Percentiles rank a stretch among this genome's conserved stretches.
These are phyloP conservation scores for Striga asiatica DNA, from an alignment of 257 asterid genomes.

Conservation along the genomic window DNA sequence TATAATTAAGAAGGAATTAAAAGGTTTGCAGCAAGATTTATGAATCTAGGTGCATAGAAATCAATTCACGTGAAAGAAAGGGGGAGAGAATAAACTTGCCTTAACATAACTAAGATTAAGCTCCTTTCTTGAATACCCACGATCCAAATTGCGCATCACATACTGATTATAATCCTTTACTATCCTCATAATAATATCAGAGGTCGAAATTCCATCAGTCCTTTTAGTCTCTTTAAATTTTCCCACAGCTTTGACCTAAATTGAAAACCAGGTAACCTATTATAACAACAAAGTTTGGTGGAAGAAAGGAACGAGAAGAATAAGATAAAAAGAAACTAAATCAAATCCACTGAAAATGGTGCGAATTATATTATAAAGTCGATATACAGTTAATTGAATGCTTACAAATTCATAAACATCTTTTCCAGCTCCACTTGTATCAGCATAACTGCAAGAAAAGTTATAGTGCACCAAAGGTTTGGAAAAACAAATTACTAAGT, in stretches of 20 bases:
- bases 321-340: not conserved
- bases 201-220: slow-evolving; percentile 69
- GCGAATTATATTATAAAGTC: no score
- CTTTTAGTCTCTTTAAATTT: slow-evolving; percentile 63
- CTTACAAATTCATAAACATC: slow-evolving; percentile 76
- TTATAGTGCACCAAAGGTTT: not conserved
- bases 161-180: slow-evolving; percentile 71
- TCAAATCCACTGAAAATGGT: no score
- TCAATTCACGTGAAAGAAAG: slow-evolving; percentile 8
- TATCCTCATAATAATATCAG: slow-evolving; percentile 69
- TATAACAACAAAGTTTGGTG: no score
- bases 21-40: not conserved
- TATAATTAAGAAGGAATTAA: not conserved
- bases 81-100: slow-evolving; percentile 23
- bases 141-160: slow-evolving; percentile 74
- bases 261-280: slow-evolving; percentile 8
- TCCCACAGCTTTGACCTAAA: slow-evolving; percentile 63
- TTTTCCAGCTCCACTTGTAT: slow-evolving; percentile 64
- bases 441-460: slow-evolving; percentile 43
- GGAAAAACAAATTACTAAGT: not conserved
- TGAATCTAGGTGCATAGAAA: not conserved
- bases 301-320: no score
- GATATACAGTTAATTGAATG: not conserved
- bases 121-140: slow-evolving; percentile 69
- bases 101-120: slow-evolving; percentile 62